Conservation (phyloP, 352 stramenopile genomes). For the Phytopythium cucurbitacearum region DNA sequence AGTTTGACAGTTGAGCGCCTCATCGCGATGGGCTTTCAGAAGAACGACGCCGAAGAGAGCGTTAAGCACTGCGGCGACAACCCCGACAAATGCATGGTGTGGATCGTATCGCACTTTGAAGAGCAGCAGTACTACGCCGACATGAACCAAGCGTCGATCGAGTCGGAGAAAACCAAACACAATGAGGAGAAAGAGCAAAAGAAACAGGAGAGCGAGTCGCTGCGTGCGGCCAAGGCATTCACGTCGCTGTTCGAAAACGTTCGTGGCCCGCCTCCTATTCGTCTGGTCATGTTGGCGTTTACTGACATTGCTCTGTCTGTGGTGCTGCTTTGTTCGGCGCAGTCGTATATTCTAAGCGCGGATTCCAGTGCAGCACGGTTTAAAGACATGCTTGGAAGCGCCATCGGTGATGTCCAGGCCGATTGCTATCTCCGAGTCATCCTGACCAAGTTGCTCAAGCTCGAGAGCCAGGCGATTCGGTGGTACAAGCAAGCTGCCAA, state of each 20-base stretch:
- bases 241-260: conserved; percentile 65
- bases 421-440: conserved; percentile 43
- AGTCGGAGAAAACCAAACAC: conserved; percentile 67
- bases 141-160: conserved; percentile 69
- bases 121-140: conserved; percentile 67
- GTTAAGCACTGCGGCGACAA: conserved; percentile 50
- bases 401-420: conserved; percentile 38
- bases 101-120: conserved; percentile 72
- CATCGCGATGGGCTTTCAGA: conserved; percentile 55
- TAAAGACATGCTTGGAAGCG: conserved; percentile 40
- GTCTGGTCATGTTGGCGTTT: background rate
- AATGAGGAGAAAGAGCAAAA: conserved; percentile 55
- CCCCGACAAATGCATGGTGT: conserved; percentile 73
- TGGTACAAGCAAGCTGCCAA: conserved; percentile 68
- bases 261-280: conserved; percentile 7
- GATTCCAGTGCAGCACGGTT: conserved; percentile 31
- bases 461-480: conserved; percentile 60
- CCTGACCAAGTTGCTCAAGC: conserved; percentile 56
- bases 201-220: conserved; percentile 46
- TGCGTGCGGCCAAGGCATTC: conserved; percentile 50
- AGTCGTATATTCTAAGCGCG: conserved; percentile 56
- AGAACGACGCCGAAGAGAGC: conserved; percentile 61
- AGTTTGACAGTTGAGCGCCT: conserved; percentile 59
- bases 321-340: background rate
- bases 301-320: background rate